Evolutionary conservation across 164 flowering plant genomes (phyloP).

Genomic region (Vitis vinifera): ASM3070453v1 NC_081808.1:2915001-2915500

Average conservation of each 20-base stretch:
- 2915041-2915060: not conserved
- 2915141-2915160: not conserved
- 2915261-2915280: not conserved
- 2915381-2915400: not conserved
- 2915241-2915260: constrained; percentile 25
- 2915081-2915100: not conserved
- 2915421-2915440: too few relatives aligned
- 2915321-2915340: too few relatives aligned
- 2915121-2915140: not conserved
- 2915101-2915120: too few relatives aligned
- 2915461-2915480: not conserved
- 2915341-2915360: too few relatives aligned
- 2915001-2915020: constrained; percentile 38
- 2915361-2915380: not conserved
- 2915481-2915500: not conserved
- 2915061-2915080: not conserved
- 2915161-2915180: constrained; percentile 25
- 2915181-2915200: constrained; percentile 45
- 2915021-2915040: constrained; percentile 42
- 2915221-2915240: constrained; percentile 46
- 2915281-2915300: not conserved
- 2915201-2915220: constrained; percentile 50
- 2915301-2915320: too few relatives aligned
- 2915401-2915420: too few relatives aligned
- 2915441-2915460: not conserved